These are phyloP conservation scores for Alloascoidea africana DNA, from an alignment of 805 yeast species.

Conservation along the genomic window DNA sequence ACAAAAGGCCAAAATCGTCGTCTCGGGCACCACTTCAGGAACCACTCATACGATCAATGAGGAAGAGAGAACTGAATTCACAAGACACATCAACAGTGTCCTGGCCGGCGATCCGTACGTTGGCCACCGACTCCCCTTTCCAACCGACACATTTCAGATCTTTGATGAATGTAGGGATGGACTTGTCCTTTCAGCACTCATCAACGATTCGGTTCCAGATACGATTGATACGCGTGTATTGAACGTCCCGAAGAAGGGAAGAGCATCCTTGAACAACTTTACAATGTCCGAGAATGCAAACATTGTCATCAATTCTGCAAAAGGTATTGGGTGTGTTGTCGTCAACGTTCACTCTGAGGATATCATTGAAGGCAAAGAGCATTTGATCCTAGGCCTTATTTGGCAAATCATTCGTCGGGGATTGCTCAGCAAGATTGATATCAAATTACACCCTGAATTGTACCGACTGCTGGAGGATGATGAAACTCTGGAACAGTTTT, in stretches of 20 bases:
- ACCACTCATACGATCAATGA: constrained; percentile 94
- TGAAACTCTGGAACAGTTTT: constrained; percentile 91
- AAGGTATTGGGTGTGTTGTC: constrained; percentile 96
- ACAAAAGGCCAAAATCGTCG: constrained; percentile 61
- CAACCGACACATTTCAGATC: constrained; percentile 85
- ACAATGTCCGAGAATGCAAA: constrained; percentile 95
- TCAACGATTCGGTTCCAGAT: constrained; percentile 96
- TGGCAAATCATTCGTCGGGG: constrained; percentile 99
- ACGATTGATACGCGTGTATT: constrained; percentile 96
- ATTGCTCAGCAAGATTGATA: constrained; percentile 84
- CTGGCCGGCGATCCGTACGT: constrained; percentile 78
- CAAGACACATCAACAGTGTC: constrained; percentile 88
- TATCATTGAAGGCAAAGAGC: constrained; percentile 93
- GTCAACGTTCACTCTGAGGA: constrained; percentile 97
- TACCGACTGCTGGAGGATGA: constrained; percentile 91
- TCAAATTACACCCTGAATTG: constrained; percentile 90
- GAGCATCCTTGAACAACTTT: constrained; percentile 77
- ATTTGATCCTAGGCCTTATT: constrained; percentile 82
- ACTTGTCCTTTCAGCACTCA: constrained; percentile 77
- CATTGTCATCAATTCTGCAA: constrained; percentile 94
- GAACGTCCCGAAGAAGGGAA: constrained; percentile 72
- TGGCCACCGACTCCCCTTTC: constrained; percentile 78
- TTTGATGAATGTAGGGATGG: constrained; percentile 97
- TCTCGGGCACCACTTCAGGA: constrained; percentile 78
- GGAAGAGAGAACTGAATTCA: constrained; percentile 91